Evolutionary conservation across 1,139 yeast species (phyloP).

Genomic region (Insectozyma bohioensis): DNA sequence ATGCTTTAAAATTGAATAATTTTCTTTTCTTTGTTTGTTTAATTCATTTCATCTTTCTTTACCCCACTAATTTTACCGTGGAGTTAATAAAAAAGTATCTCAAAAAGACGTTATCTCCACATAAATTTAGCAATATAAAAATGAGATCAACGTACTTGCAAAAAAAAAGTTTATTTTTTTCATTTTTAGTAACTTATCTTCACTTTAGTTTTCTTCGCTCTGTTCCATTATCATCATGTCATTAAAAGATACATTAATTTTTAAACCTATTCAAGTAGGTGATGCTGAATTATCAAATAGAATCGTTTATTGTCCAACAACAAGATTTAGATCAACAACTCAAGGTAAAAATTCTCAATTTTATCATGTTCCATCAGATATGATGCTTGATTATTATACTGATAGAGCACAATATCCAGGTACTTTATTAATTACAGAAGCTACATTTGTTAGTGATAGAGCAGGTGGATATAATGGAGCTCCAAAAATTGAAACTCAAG

Average conservation of each 20-base stretch:
- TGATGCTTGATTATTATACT: slow-evolving; percentile 49
- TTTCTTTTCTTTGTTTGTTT: too few species aligned
- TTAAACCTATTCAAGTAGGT: slow-evolving; percentile 52
- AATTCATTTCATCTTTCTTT: too few species aligned
- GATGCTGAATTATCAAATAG: slow-evolving; percentile 35
- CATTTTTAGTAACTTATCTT: background rate
- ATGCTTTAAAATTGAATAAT: too few species aligned
- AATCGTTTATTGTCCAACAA: slow-evolving; percentile 53
- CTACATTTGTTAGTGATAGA: slow-evolving; percentile 28
- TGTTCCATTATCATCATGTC: slow-evolving; percentile 3
- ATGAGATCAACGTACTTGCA: background rate
- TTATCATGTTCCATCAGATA: slow-evolving; percentile 43
- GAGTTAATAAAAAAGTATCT: too few species aligned
- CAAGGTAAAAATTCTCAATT: slow-evolving; percentile 16
- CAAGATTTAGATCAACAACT: slow-evolving; percentile 47
- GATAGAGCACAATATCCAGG: slow-evolving; percentile 57
- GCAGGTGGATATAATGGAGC: slow-evolving; percentile 41
- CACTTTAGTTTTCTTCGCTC: background rate
- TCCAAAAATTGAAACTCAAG: slow-evolving; percentile 55
- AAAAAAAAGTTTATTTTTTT: background rate
- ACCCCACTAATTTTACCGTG: slow-evolving; percentile 1
- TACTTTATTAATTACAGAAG: slow-evolving; percentile 47
- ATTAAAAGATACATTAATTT: slow-evolving; percentile 30
- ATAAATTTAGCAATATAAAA: background rate
- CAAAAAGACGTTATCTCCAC: background rate